Base-by-base conservation (phyloP, 2,329 filamentous ascomycete species). In the Calonectria henricotiae region DNA sequence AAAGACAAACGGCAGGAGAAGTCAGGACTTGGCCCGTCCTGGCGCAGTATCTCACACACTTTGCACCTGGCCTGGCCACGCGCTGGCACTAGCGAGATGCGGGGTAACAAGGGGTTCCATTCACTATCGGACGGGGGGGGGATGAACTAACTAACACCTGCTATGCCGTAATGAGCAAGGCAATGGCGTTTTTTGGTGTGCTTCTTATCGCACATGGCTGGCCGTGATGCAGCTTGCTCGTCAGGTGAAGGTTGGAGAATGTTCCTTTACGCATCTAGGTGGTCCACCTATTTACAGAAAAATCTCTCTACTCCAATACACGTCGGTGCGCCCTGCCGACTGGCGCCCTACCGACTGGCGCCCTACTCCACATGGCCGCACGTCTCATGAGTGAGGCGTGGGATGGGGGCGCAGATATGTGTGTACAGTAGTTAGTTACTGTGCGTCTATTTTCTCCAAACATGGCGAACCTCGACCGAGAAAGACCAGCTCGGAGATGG, bases 21-120 rank as follows among this genome's bases (percentile, higher is more conserved):
- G 63, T 66, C 51, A 66, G 63, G 63, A 66, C 63, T 60, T 60
- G 63, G 41, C 63, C 60, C 63, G 51, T 66, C 39, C 49, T 32
- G 30, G 51, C 32, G 41, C 41, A 32, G 8, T 60, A 60, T 66
- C 43, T 49, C 63, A 66, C 37, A 54, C 51, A 55, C 46, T 55
- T 60, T 7, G 41, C 51, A 39, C 35, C 41, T 58, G 51, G 51
- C 35, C 41, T 58, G 51, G 51, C 39, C 63, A 66, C 63, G 41
- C 62, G 41, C 43, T 23, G 58, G 65, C 47, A 68, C 51, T 68
- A 68, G 60, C 61, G 66, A 68, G 66, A 68, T 68, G 66, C 66
- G 66, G 66, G 66, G 66, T 68, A 68, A 46, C 60, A 60, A 67
- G 65, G 65, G 55, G 32, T 47, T 27, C 35, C 44, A 43, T 39